Evolutionary conservation across 768 basidiomycete species (phyloP).

Genomic region (Chalciporus piperatus): DNA sequence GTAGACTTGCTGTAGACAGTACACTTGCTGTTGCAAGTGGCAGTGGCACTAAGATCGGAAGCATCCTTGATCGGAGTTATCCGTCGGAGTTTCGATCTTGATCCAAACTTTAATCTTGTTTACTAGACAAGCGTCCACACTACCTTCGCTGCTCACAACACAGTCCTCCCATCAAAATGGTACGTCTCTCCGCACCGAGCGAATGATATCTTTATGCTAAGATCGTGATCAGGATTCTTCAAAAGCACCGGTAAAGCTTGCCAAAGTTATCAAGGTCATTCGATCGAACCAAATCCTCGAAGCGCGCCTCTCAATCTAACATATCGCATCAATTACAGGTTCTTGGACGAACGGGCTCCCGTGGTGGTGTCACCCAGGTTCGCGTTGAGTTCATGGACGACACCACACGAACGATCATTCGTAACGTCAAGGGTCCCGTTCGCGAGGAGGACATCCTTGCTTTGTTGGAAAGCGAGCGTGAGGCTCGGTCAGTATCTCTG

Average conservation of each 20-base stretch:
- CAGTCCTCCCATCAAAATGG: constrained; percentile 19
- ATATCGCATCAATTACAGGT: constrained; percentile 51
- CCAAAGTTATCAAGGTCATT: constrained; percentile 91
- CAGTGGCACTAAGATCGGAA: too few relatives aligned
- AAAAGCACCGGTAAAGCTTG: constrained; percentile 94
- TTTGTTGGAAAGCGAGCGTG: constrained; percentile 96
- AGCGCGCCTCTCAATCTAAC: not conserved
- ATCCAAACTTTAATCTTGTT: constrained; percentile 25
- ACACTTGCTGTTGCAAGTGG: too few relatives aligned
- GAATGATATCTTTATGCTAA: not conserved
- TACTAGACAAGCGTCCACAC: constrained; percentile 12
- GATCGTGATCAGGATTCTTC: constrained; percentile 60
- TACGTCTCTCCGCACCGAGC: constrained; percentile 7
- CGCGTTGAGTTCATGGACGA: constrained; percentile 99
- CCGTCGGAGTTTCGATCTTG: constrained; percentile 17
- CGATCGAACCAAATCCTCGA: not conserved
- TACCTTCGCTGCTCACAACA: not conserved
- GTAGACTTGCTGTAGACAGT: too few relatives aligned
- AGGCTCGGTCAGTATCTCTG: constrained; percentile 80
- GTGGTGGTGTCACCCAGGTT: constrained; percentile 99
- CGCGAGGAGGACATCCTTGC: constrained; percentile 95
- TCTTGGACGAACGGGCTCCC: constrained; percentile 96
- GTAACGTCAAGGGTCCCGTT: constrained; percentile 98
- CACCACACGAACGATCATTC: constrained; percentile 91
- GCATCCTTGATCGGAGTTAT: constrained; percentile 4